phyloP scores from a whole-genome alignment of 768 basidiomycete genomes.

The Daedaleopsis nitida region DNA sequence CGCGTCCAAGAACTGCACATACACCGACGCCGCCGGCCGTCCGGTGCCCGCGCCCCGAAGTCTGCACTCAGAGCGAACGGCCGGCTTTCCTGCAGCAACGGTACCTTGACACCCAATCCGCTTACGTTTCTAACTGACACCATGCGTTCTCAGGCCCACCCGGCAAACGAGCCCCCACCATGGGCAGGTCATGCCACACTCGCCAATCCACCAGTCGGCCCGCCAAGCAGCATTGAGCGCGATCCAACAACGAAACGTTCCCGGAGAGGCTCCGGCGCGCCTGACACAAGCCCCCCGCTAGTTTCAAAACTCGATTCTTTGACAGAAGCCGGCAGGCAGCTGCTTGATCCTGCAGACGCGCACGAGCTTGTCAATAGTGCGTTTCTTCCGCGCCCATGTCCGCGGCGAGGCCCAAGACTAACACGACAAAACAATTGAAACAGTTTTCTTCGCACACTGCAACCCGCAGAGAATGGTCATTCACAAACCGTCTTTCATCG shows the following conservation, averaged over 20 bases:
- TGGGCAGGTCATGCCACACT: conserved; percentile 19
- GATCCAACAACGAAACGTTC: conserved; percentile 17
- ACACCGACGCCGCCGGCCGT: conserved; percentile 78
- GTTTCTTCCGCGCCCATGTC: conserved; percentile 27
- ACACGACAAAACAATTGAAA: conserved; percentile 14
- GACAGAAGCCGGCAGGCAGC: conserved; percentile 41
- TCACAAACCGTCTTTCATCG: conserved; percentile 77
- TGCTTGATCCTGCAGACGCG: conserved; percentile 60
- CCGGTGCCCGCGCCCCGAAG: conserved; percentile 68
- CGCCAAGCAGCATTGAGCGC: conserved; percentile 11
- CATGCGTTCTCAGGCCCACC: conserved; percentile 6
- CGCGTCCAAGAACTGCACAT: conserved; percentile 79
- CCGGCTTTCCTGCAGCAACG: conserved; percentile 4
- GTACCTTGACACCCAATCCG: background rate
- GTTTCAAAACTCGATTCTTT: conserved; percentile 8
- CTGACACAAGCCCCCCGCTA: conserved; percentile 6
- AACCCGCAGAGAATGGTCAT: conserved; percentile 77
- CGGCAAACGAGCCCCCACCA: conserved; percentile 11
- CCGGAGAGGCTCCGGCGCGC: conserved; percentile 8
- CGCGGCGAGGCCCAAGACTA: background rate
- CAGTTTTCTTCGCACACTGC: conserved; percentile 83
- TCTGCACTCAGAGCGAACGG: conserved; percentile 9
- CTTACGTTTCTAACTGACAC: background rate
- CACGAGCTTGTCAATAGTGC: conserved; percentile 75
- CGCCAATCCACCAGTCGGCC: conserved; percentile 5